These are phyloP conservation scores for Filobasidium floriforme DNA, from an alignment of 768 basidiomycete genomes.

Conservation along the genomic window DNA sequence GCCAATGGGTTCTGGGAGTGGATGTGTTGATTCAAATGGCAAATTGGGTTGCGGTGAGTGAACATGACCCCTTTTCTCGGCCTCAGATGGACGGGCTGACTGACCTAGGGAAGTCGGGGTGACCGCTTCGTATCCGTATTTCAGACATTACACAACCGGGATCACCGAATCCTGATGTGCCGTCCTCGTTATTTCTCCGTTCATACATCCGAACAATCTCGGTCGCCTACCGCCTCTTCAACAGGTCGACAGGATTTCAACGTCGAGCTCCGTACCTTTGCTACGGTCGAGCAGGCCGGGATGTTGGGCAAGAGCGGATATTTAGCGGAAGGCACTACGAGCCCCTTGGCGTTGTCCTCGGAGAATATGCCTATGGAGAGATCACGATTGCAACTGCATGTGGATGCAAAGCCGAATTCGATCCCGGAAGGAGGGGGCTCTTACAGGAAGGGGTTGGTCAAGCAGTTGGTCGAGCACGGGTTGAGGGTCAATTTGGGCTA, in stretches of 20 bases:
- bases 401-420: too few species aligned
- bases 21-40: conserved; percentile 20
- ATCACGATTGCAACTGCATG: background rate
- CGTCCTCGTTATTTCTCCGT: background rate
- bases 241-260: background rate
- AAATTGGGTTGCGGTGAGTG: conserved; percentile 7
- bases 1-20: conserved; percentile 8
- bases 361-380: too few species aligned
- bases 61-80: background rate
- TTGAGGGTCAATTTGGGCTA: conserved; percentile 20
- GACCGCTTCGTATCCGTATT: too few species aligned
- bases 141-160: background rate
- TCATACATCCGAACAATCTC: background rate
- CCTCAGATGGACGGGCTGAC: background rate
- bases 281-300: background rate
- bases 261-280: background rate
- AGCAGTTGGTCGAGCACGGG: background rate
- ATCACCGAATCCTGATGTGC: background rate
- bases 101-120: too few species aligned
- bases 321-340: background rate
- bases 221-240: background rate
- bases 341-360: too few species aligned
- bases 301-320: background rate
- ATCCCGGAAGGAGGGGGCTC: conserved; percentile 2
- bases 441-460: background rate